A percentile compares a stretch with the other conserved stretches of the same genome.
phyloP scores from a whole-genome alignment of 352 stramenopile species.

The Pythium phragmitis region DNA sequence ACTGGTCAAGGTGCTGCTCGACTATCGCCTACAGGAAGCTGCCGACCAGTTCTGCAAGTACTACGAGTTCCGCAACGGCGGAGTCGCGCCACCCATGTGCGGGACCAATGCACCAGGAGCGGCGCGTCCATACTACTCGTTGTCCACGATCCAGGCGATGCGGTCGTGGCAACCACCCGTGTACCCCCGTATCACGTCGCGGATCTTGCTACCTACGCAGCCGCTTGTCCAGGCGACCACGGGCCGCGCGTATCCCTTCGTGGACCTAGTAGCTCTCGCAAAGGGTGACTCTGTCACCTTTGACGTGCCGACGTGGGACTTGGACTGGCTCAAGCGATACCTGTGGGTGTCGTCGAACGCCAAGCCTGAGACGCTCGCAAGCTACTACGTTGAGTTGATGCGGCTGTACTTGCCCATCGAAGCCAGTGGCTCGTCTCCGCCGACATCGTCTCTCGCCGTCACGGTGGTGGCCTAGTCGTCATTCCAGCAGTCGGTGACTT shows the following conservation, averaged over 20 bases:
- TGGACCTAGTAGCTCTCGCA: not conserved
- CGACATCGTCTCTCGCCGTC: not conserved
- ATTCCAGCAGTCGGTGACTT: slow-evolving; percentile 1
- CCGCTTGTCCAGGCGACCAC: not conserved
- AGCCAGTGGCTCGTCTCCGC: not conserved
- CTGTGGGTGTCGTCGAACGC: slow-evolving; percentile 8
- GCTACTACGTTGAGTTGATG: slow-evolving; percentile 11
- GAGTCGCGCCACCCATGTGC: slow-evolving; percentile 13
- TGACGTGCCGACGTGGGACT: slow-evolving; percentile 9
- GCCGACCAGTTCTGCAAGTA: slow-evolving; percentile 19
- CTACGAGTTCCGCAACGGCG: slow-evolving; percentile 22
- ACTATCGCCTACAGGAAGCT: slow-evolving; percentile 8
- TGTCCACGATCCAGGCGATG: slow-evolving; percentile 13
- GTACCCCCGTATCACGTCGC: slow-evolving; percentile 10
- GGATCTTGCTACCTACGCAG: slow-evolving; percentile 10
- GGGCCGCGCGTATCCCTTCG: slow-evolving; percentile 6
- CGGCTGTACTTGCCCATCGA: slow-evolving; percentile 14
- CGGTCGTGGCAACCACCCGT: slow-evolving; percentile 9
- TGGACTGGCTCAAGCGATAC: slow-evolving; percentile 17
- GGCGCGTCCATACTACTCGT: slow-evolving; percentile 5
- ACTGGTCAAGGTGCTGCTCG: slow-evolving; percentile 7
- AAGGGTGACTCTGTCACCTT: slow-evolving; percentile 1
- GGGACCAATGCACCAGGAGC: not conserved
- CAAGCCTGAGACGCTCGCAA: slow-evolving; percentile 5
- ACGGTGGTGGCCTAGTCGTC: not conserved